These are phyloP conservation scores for Pisolithus microcarpus DNA, from an alignment of 768 basidiomycete genomes.

Conservation along the genomic window DNA sequence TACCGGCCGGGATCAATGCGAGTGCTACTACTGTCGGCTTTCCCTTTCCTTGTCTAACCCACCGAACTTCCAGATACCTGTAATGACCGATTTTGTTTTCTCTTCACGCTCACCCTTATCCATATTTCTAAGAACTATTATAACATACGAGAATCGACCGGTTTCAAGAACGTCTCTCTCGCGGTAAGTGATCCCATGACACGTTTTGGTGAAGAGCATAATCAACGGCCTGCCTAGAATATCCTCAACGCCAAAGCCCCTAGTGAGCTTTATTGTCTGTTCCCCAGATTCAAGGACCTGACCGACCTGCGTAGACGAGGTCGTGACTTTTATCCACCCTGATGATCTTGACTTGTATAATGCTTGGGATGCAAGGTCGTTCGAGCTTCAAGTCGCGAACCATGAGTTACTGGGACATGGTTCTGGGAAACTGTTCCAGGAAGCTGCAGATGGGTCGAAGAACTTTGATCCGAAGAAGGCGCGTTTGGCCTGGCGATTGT, in stretches of 20 bases:
- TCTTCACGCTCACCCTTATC: neutral
- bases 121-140: constrained; percentile 58
- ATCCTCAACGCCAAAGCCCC: constrained; percentile 84
- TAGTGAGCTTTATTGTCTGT: constrained; percentile 35
- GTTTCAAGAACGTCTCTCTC: constrained; percentile 87
- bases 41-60: neutral
- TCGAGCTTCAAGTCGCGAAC: constrained; percentile 86
- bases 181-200: constrained; percentile 42
- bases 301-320: constrained; percentile 45
- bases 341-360: constrained; percentile 71
- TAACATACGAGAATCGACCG: constrained; percentile 69
- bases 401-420: constrained; percentile 87
- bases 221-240: constrained; percentile 40
- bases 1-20: constrained; percentile 82
- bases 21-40: constrained; percentile 10
- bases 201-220: neutral
- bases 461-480: constrained; percentile 75
- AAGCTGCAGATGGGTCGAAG: constrained; percentile 64
- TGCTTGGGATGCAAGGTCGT: constrained; percentile 69
- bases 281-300: neutral
- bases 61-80: constrained; percentile 49
- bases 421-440: constrained; percentile 76
- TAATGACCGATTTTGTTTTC: constrained; percentile 22
- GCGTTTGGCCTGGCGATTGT: neutral
- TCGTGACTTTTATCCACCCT: constrained; percentile 75